phyloP scores from a whole-genome alignment of 768 basidiomycete genomes.

The Suillus spraguei region DNA sequence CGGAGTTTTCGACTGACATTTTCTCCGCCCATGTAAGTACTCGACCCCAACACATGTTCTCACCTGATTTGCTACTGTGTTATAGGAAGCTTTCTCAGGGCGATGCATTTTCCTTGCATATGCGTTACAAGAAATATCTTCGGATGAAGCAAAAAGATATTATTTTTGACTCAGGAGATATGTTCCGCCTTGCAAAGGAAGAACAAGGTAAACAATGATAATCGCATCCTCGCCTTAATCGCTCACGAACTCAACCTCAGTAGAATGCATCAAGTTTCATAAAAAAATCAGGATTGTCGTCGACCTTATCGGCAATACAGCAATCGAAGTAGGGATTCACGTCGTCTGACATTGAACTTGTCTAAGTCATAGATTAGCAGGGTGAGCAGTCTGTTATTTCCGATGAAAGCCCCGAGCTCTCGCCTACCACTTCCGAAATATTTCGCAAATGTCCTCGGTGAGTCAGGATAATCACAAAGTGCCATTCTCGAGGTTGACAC shows the following conservation, averaged over 20 bases:
- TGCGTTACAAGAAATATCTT: not conserved
- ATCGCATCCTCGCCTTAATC: not conserved
- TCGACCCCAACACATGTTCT: not conserved
- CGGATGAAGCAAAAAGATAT: not conserved
- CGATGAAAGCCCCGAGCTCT: not conserved
- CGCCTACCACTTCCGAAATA: constrained; percentile 8
- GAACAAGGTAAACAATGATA: not conserved
- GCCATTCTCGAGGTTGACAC: not conserved
- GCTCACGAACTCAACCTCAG: not conserved
- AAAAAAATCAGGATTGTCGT: not conserved
- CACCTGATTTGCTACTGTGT: not conserved
- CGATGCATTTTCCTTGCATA: not conserved
- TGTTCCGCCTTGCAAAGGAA: not conserved
- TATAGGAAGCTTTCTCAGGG: not conserved
- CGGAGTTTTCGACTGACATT: not conserved
- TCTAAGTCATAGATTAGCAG: not conserved
- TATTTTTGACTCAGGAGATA: not conserved
- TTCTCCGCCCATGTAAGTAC: not conserved
- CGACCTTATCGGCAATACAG: not conserved
- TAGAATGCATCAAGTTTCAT: not conserved
- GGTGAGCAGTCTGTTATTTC: not conserved
- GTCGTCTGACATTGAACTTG: not conserved
- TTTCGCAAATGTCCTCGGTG: constrained; percentile 8
- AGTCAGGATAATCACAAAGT: not conserved
- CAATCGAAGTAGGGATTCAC: not conserved